Conservation (phyloP, 2,329 filamentous ascomycete species). For the Fusarium domesticum region DNA sequence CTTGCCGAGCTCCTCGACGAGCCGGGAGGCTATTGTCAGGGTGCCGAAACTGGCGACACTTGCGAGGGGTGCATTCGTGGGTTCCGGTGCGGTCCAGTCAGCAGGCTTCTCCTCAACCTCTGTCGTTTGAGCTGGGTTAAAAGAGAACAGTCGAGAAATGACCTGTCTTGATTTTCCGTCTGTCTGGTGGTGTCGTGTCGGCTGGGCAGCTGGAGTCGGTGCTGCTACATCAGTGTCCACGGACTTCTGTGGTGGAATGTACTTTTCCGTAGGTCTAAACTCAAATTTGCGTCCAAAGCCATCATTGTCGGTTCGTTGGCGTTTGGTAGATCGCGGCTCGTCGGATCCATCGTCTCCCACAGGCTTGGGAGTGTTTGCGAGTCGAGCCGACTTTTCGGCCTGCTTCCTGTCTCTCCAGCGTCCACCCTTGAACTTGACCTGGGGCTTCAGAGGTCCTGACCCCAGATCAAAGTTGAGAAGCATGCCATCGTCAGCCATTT, state of each 20-base stretch:
- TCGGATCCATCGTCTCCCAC: constrained; percentile 27
- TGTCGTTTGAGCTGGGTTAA: constrained; percentile 73
- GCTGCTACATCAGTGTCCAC: constrained; percentile 16
- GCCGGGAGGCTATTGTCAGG: constrained; percentile 73
- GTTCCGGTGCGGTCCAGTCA: constrained; percentile 58
- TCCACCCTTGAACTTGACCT: constrained; percentile 78
- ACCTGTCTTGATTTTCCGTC: constrained; percentile 51
- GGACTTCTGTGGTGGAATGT: constrained; percentile 12
- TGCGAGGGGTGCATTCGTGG: constrained; percentile 86
- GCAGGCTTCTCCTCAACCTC: constrained; percentile 51
- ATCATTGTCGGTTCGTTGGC: constrained; percentile 38
- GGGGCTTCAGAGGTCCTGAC: constrained; percentile 60
- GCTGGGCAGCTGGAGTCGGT: constrained; percentile 11
- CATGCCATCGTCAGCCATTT: constrained; percentile 93
- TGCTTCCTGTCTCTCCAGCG: constrained; percentile 85
- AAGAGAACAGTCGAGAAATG: constrained; percentile 88
- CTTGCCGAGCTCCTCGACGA: constrained; percentile 83
- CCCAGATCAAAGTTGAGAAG: constrained; percentile 85
- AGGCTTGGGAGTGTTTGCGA: constrained; percentile 23
- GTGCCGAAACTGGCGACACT: constrained; percentile 84
- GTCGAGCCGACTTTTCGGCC: constrained; percentile 46
- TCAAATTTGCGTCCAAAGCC: constrained; percentile 16
- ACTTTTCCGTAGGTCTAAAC: constrained; percentile 10
- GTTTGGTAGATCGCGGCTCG: constrained; percentile 41
- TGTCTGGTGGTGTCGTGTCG: constrained; percentile 22